Base-by-base conservation (phyloP, 768 basidiomycete species). In the Myochromella boudieri region DNA sequence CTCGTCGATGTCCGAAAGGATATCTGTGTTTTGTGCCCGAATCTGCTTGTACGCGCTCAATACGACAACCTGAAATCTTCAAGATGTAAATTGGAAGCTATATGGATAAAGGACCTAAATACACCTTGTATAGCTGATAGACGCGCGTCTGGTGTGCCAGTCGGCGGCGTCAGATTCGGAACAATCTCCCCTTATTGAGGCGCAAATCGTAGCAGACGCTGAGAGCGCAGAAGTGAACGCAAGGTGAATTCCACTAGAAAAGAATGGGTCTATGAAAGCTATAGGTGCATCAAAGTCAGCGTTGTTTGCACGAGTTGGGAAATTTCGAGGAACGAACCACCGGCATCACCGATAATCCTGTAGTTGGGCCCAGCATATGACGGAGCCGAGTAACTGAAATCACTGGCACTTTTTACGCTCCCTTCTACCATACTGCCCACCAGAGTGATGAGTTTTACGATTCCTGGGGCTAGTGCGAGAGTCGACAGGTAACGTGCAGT, bases 11-110 rank as follows among this genome's bases (percentile, higher is more conserved):
- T 87, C 84, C 1, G 71, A 76, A 27, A 87, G 69, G 22, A 85
- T 72, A 51, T 77, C 73, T 8, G 64, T 66, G 28, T 68, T 69
- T 56, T 85, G 82, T 3, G 81, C 72, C 15, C 80, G 77, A 43
- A 87, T 84, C 54, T 85, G 84, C 62, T 84, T 85, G 62, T 85
- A 85, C 52, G 83, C 82, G 52, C 82, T 84, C n/a, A 85, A 66
- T 20, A 84, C 83, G 17, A 85, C 83, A 10, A 87, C 72, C 55
- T 84, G 77, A 55, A 85, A 85, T 54, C 81, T 84, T 44, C 2
- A 33, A 31, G 28, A 17, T 17, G 15, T 29, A 22, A 26, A 32
- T 10, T 26, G n/a, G 7, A 34, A 22, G 11, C 7, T 12, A 26
- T 18, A 4, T 17, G 15, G 7, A 44, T 15, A 36, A 2, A 18